Evolutionary conservation across 768 basidiomycete genomes (phyloP), one percentile per base, ranked within the genome.

Genomic region (Termitomyces sp.): DNA sequence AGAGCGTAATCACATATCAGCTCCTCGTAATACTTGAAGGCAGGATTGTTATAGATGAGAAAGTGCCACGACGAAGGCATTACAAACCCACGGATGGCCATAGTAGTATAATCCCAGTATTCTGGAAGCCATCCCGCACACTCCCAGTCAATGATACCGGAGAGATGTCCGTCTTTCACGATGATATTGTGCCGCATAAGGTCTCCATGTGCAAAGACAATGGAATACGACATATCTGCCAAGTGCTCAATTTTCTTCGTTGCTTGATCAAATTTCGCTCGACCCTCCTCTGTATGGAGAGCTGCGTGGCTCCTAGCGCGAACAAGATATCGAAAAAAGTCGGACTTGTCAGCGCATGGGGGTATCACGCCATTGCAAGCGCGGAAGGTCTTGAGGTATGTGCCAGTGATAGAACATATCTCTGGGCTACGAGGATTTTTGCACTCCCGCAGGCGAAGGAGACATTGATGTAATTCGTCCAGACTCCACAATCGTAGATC

Each of bases 41-140:
- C 49, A 14, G 55, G 48, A 28, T 51, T 52, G 12, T 49, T 10
- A 41, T 46, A 56, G n/a, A 60, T 38, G 1, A 16, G 23, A 36
- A 43, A 50, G 32, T 40, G 20, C 60, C 60, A 61, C 2, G 5
- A 23, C 9, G 41, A 26, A 28, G 48, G 49, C 2, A 8, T 0
- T 1, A 0, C 0, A 32, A 44, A 60, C 3, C 33, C 49, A 32
- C 49, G 43, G 13, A 51, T 13, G 8, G 55, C 20, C 55, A 56
- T 60, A 13, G 54, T 56, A 9, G 61, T 60, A 51, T 63, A 65
- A 20, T 67, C 61, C 64, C 65, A 67, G 48, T 66, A 66, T 50
- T 68, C 67, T 16, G 65, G 65, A 53, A 64, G 57, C 65, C 65
- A 68, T 38, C 54, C 67, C 41, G 67, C 62, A 53, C 64, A 65